Base-by-base conservation (phyloP, 208 protist genomes). In the Naegleria fowleri region DNA sequence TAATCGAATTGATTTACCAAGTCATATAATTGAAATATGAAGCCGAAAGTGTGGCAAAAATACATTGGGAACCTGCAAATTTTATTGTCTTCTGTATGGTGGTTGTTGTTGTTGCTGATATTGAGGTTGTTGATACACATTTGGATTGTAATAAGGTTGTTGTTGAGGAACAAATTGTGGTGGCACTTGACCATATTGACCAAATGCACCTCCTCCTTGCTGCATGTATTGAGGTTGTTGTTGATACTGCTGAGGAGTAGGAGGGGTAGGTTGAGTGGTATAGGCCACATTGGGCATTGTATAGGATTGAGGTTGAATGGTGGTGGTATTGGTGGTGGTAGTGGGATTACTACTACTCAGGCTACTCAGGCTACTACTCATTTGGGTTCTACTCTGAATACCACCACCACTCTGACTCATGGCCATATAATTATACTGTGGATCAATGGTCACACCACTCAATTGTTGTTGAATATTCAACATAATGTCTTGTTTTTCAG, bases 401-500 rank as follows among this genome's bases (percentile, higher is more conserved):
- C 43, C 7, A 48, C 43, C 7, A 48, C 43, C 7, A 48, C 43
- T 48, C 43, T 48, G 43, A 48, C 43, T 48, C 1, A 1, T 48
- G 1, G 43, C 7, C 43, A 13, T 36, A 36, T 36, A 79, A 79
- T 79, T 79, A 79, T 79, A 79, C 36, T 79, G 67, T 79, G 67
- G 67, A 79, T 79, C 67, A 79, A 79, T 79, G 9, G 67, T 79
- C 0, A 79, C 43, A 13, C 41, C 39, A 48, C 36, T 43, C 7
- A 86, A 33, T 86, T 86, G 83, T 48, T 86, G 83, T 86, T 86
- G 83, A 29, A 88, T 40, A 67, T 89, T 89, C 11, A 15, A 25
- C 22, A 89, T 89, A 3, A 89, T 41, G 40, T 89, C 86, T 67
- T 89, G 86, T 40, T 89, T 89, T 19, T 89, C 51, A 5, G 86